Base-by-base conservation (phyloP, 352 stramenopile genomes). In the Phytophthora pseudosyringae region DNA sequence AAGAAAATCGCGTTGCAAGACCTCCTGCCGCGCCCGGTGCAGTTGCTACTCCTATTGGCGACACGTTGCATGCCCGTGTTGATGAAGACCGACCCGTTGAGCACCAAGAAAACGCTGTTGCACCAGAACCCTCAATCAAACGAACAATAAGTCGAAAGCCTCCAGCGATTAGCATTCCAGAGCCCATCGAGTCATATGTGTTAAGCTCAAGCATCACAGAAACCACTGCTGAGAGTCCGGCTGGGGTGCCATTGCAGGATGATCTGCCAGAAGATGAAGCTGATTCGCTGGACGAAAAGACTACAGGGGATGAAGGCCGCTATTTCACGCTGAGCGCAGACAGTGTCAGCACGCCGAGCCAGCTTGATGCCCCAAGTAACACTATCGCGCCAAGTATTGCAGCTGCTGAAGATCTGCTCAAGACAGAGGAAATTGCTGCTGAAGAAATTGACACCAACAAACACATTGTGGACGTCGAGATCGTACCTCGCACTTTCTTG, bases 1-100 rank as follows among this genome's bases (percentile, higher is more conserved):
- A 56, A 59, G 60, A 74, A 31, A 59, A 63, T 32, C 33, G 53
- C 38, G 47, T 40, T 15, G 44, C 53, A 40, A 70, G 39, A 12
- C 61, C 26, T 29, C 43, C 54, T 15, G n/a, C 21, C 35, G 16
- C 28, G 10, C 21, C 31, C 1, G 11, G 15, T 40, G 32, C 32
- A 35, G 7, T 26, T 31, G 29, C 16, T 50, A 26, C 29, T 49
- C 35, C 13, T 28, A 21, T 43, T 15, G 9, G 36, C n/a, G 39
- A 33, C 12, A 45, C 35, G 10, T 1, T 43, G 35, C 18, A 32
- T 16, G 11, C 40, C 4, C n/a, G 10, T n/a, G 10, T 43, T 13
- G 33, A 68, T 21, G 7, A 38, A 49, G 10, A 55, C 25, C n/a
- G 16, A 59, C 29, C 10, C 18, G 5, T 32, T 46, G 51, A 56